These are phyloP conservation scores for Phytophthora aleatoria DNA, from an alignment of 352 stramenopile species.

Conservation along the genomic window DNA sequence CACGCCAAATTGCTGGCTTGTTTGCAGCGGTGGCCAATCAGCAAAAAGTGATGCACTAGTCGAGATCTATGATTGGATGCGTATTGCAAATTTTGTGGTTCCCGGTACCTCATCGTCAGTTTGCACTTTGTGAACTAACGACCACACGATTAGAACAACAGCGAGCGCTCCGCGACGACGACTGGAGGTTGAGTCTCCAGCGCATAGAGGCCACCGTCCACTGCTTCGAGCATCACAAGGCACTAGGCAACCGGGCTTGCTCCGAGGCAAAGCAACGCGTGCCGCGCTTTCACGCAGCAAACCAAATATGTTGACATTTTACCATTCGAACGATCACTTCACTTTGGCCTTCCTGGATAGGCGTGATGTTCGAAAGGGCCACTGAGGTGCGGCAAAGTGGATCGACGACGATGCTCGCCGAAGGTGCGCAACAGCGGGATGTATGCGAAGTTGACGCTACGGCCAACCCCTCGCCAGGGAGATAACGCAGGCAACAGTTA, in stretches of 20 bases:
- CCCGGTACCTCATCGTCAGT: constrained; percentile 3
- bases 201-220: not conserved
- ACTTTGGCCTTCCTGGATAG: constrained; percentile 13
- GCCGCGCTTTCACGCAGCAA: not conserved
- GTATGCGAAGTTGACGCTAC: not conserved
- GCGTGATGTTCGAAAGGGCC: constrained; percentile 1
- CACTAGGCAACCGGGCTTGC: not conserved
- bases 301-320: not conserved
- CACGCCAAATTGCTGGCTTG: constrained; percentile 24
- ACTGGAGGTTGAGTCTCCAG: not conserved
- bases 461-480: too few species aligned
- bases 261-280: not conserved
- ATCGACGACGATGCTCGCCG: constrained; percentile 1
- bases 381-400: constrained; percentile 7
- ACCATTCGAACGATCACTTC: not conserved
- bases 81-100: constrained; percentile 15
- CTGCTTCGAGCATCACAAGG: not conserved
- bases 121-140: constrained; percentile 20
- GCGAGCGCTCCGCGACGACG: not conserved
- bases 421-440: not conserved
- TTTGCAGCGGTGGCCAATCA: constrained; percentile 13
- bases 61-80: constrained; percentile 1
- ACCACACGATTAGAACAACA: constrained; percentile 36
- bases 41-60: constrained; percentile 9
- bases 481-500: not conserved